Conservation (phyloP, 441 rosid species). For the Hura crepitans region DNA sequence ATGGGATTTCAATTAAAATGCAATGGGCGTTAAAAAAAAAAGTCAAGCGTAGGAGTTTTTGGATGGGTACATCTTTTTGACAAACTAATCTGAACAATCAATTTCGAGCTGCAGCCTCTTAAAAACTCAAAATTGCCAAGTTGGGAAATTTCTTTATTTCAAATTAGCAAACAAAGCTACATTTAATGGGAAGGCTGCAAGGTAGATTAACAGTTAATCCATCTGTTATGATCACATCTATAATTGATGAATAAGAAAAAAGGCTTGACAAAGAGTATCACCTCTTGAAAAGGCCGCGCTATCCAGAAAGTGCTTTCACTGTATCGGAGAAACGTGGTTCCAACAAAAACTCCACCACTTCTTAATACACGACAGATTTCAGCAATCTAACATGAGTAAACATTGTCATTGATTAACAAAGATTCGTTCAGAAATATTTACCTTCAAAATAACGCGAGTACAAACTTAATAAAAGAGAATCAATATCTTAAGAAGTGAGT, state of each 20-base stretch:
- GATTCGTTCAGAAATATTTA: background rate
- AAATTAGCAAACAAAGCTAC: background rate
- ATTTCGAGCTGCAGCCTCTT: background rate
- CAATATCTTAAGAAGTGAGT: background rate
- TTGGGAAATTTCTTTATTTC: background rate
- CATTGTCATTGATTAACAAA: slow-evolving; percentile 1
- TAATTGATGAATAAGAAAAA: background rate
- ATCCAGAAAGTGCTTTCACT: slow-evolving; percentile 53
- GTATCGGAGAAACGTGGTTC: slow-evolving; percentile 76
- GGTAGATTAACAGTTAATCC: background rate
- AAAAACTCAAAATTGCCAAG: background rate
- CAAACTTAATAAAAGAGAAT: background rate
- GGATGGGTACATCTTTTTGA: background rate
- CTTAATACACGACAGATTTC: slow-evolving; percentile 76
- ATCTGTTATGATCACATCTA: background rate
- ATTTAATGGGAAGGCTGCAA: background rate
- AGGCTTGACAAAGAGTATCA: slow-evolving; percentile 21
- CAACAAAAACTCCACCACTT: slow-evolving; percentile 88
- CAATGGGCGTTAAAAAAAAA: too few relatives aligned
- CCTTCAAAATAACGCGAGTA: background rate
- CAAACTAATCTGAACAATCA: background rate
- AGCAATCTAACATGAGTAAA: slow-evolving; percentile 52
- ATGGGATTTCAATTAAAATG: background rate
- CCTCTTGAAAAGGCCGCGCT: slow-evolving; percentile 51
- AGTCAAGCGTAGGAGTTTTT: background rate